Evolutionary conservation across 345 rosid genomes (phyloP).

Genomic region (Salix udensis): DNA sequence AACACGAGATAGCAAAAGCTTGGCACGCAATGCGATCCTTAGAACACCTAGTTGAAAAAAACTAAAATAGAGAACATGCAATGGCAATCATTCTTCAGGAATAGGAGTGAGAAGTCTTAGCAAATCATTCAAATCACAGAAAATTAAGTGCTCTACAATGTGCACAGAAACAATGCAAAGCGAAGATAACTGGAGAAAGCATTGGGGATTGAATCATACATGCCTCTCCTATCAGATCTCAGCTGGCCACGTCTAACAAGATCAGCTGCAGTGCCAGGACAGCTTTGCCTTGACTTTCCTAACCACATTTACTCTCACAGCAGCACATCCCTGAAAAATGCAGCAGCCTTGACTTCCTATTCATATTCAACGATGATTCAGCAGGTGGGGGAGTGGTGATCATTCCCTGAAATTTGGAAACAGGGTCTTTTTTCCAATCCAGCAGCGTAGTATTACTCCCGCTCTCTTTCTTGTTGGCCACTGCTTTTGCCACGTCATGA

Average conservation of each 20-base stretch:
- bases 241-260: too few species aligned
- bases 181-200: too few species aligned
- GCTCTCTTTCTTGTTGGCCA: background rate
- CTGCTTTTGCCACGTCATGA: slow-evolving; percentile 17
- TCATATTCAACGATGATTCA: too few species aligned
- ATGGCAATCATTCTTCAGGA: background rate
- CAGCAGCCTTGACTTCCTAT: too few species aligned
- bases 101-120: background rate
- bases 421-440: slow-evolving; percentile 14
- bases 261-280: too few species aligned
- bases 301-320: too few species aligned
- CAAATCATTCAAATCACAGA: background rate
- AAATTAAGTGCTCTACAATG: background rate
- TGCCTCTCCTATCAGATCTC: too few species aligned
- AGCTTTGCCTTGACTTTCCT: too few species aligned
- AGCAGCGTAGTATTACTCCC: background rate
- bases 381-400: slow-evolving; percentile 48
- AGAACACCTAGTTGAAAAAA: background rate
- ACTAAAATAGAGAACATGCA: background rate
- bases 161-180: slow-evolving; percentile 25
- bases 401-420: too few species aligned
- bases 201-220: too few species aligned
- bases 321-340: too few species aligned
- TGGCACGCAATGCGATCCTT: background rate
- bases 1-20: background rate